phyloP scores from a whole-genome alignment of 2,329 filamentous ascomycete species.

The Fusarium continuum region DNA sequence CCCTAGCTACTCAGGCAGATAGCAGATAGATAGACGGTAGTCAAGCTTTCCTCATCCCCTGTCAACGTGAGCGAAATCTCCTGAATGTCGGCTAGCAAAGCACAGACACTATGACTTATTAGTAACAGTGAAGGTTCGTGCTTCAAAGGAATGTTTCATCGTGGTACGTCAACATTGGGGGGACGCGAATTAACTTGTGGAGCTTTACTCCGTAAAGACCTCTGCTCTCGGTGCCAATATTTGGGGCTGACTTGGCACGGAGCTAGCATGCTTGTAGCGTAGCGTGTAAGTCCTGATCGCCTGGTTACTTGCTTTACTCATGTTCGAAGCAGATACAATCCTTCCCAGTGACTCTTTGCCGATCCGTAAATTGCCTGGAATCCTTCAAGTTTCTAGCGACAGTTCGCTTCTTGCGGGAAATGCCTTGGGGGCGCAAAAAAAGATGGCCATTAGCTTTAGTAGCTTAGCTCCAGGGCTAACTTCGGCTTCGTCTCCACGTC shows the following conservation, averaged over 20 bases:
- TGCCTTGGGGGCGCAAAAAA: not conserved
- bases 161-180: constrained; percentile 11
- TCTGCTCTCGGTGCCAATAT: not conserved
- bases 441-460: not conserved
- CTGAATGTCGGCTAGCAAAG: not conserved
- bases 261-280: too few relatives aligned
- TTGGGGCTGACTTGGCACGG: constrained; percentile 6
- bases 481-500: constrained; percentile 13
- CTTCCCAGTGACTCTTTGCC: too few relatives aligned
- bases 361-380: not conserved
- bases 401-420: not conserved
- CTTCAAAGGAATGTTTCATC: constrained; percentile 24
- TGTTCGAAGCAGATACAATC: too few relatives aligned
- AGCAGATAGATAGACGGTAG: too few relatives aligned
- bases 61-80: constrained; percentile 4
- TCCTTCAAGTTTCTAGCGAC: not conserved
- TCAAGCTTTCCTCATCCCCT: not conserved
- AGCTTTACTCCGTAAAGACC: not conserved
- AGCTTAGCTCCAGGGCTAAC: constrained; percentile 3
- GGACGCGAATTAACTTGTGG: not conserved
- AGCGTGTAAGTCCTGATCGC: too few relatives aligned
- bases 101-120: not conserved
- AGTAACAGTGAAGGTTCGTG: constrained; percentile 8
- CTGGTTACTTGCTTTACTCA: too few relatives aligned
- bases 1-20: too few relatives aligned